Conservation (phyloP, 1,284 basidiomycete species). For the Rhizopogon hawkerae region DNA sequence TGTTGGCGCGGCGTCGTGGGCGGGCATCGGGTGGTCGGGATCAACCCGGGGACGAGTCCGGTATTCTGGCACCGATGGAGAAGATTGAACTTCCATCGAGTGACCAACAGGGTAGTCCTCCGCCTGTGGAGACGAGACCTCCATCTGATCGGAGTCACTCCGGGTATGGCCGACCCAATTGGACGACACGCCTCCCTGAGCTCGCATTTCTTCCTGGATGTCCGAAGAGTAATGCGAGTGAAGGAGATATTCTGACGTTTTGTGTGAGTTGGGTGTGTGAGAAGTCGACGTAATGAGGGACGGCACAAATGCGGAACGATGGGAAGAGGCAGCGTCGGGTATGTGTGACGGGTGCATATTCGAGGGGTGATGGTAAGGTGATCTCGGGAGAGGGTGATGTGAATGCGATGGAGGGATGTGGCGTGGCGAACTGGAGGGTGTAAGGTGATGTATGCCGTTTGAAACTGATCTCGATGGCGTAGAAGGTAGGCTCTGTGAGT, state of each 20-base stretch:
- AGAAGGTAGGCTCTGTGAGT: constrained; percentile 23
- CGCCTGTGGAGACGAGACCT: constrained; percentile 39
- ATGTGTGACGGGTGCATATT: constrained; percentile 30
- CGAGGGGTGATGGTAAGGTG: constrained; percentile 28
- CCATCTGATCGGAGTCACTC: constrained; percentile 54
- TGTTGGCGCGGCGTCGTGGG: constrained; percentile 27
- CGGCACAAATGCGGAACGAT: constrained; percentile 50
- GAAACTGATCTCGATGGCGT: constrained; percentile 31
- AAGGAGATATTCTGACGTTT: constrained; percentile 29
- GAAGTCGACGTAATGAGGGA: constrained; percentile 29
- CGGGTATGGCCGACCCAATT: constrained; percentile 26
- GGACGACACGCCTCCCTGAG: constrained; percentile 20
- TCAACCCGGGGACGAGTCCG: constrained; percentile 36
- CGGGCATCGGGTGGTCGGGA: constrained; percentile 23
- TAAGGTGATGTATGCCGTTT: constrained; percentile 34
- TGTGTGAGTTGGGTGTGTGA: constrained; percentile 26
- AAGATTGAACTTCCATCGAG: constrained; percentile 45
- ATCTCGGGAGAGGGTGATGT: constrained; percentile 34
- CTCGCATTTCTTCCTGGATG: constrained; percentile 33
- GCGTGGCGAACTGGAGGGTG: constrained; percentile 45
- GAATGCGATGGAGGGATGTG: constrained; percentile 55
- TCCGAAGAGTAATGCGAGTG: constrained; percentile 25
- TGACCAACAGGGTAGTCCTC: constrained; percentile 34
- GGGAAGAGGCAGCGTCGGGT: constrained; percentile 43
- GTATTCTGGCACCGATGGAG: constrained; percentile 45